Evolutionary conservation across 2,329 filamentous ascomycete genomes (phyloP).

Genomic region (Neonectria neomacrospora): DNA sequence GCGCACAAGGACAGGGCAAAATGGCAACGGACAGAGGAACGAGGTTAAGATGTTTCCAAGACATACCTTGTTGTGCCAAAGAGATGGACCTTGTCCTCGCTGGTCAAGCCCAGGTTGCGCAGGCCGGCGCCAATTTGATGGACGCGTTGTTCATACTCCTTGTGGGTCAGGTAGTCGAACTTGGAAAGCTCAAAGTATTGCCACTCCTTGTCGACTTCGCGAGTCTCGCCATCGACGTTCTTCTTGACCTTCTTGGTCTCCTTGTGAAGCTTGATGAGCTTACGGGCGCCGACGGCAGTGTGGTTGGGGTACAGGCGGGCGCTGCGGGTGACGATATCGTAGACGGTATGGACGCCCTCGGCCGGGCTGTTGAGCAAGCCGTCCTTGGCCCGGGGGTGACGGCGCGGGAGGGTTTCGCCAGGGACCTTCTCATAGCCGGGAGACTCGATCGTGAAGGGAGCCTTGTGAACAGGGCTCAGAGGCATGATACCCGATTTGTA

Average conservation of each 20-base stretch:
- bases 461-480: slow-evolving; percentile 70
- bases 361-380: slow-evolving; percentile 73
- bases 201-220: slow-evolving; percentile 90
- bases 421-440: slow-evolving; percentile 74
- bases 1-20: neutral
- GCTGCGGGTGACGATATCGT: slow-evolving; percentile 79
- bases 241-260: slow-evolving; percentile 93
- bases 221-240: slow-evolving; percentile 81
- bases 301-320: slow-evolving; percentile 71
- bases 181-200: slow-evolving; percentile 85
- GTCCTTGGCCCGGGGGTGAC: slow-evolving; percentile 77
- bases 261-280: slow-evolving; percentile 79
- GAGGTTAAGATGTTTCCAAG: slow-evolving; percentile 1
- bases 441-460: slow-evolving; percentile 80
- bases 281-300: slow-evolving; percentile 75
- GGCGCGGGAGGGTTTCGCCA: slow-evolving; percentile 86
- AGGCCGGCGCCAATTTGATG: slow-evolving; percentile 78
- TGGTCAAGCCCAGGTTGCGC: slow-evolving; percentile 76
- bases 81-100: slow-evolving; percentile 78
- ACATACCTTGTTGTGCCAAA: slow-evolving; percentile 83
- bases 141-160: slow-evolving; percentile 78
- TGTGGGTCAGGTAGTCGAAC: slow-evolving; percentile 81
- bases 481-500: slow-evolving; percentile 60
- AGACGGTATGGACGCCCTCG: slow-evolving; percentile 79
- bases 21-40: neutral